Conservation (phyloP, 164 flowering plant genomes). For the Vitis rotundifolia region DNA sequence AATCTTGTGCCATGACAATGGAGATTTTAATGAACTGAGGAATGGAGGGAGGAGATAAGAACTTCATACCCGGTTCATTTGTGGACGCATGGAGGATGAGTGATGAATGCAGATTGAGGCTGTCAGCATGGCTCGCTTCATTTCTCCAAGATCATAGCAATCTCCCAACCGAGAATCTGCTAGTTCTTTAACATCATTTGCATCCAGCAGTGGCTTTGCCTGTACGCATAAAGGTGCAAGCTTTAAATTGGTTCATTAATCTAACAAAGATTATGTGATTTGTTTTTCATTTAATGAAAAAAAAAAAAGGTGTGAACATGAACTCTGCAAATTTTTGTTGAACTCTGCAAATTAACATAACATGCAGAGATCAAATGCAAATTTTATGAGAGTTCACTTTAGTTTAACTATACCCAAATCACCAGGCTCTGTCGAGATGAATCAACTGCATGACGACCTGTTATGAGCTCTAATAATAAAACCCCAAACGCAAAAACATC, state of each 20-base stretch:
- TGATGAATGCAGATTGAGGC: conserved; percentile 90
- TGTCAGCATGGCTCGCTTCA: conserved; percentile 59
- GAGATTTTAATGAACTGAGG: background rate
- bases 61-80: conserved; percentile 60
- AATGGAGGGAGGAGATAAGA: background rate
- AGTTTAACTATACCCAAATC: conserved; percentile 71
- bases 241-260: background rate
- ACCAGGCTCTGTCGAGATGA: conserved; percentile 83
- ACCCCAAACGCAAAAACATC: conserved; percentile 98
- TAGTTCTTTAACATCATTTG: conserved; percentile 48
- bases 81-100: conserved; percentile 57
- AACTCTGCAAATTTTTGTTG: no score
- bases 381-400: no score
- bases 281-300: no score
- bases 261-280: background rate
- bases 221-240: conserved; percentile 14
- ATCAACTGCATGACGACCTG: conserved; percentile 93
- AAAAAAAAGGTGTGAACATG: no score
- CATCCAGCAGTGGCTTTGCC: conserved; percentile 87
- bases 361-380: no score
- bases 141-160: conserved; percentile 47
- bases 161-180: conserved; percentile 72
- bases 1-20: background rate
- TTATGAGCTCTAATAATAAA: conserved; percentile 80
- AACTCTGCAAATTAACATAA: no score